Evolutionary conservation across 176 grass and related monocot species (phyloP), one percentile per base, ranked within the genome.

Genomic region (Tuctoria greenei): DNA sequence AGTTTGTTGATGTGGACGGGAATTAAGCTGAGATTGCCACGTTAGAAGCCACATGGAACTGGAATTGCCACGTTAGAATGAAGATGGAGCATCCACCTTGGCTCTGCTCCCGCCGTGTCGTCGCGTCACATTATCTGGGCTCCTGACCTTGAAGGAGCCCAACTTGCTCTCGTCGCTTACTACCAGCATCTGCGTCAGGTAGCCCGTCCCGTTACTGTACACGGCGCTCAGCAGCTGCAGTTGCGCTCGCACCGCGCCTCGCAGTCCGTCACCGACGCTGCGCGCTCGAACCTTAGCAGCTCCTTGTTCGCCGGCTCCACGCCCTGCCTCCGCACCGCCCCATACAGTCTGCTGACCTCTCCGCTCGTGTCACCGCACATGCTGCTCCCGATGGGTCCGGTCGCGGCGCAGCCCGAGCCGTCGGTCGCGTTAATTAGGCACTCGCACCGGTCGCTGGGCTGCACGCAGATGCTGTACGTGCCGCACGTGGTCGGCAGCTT

Each of bases 211-310:
- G 82, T 92, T 94, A 82, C 80, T 92, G 87, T 88, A 98, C 71
- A 98, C 84, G 5, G 95, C 79, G 6, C 86, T 91, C 89, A 98
- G 82, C 95, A 98, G 61, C 34, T 90, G 91, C 91, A 98, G 82
- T 98, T 94, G 71, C 72, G 85, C 40, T 87, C 75, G 82, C 95
- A 98, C 57, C 72, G 60, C 52, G 24, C 59, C 74, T 98, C 88
- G 87, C 95, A 98, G 13, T 88, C 91, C 28, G 68, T 61, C 64
- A 73, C 86, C 2, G 95, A 90, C 17, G 31, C 65, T 52, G 82
- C 81, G 49, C 45, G 86, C 71, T 65, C 76, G 60, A 72, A 86
- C 47, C 37, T 59, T 52, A 91, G 21, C 9, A 80, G 18, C 13
- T 86, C 95, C 68, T 92, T 92, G 77, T 92, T 98, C 25, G 20